These are phyloP conservation scores for Agapanthus africanus DNA, from an alignment of 106 monocot genomes.

Conservation along the genomic window DNA sequence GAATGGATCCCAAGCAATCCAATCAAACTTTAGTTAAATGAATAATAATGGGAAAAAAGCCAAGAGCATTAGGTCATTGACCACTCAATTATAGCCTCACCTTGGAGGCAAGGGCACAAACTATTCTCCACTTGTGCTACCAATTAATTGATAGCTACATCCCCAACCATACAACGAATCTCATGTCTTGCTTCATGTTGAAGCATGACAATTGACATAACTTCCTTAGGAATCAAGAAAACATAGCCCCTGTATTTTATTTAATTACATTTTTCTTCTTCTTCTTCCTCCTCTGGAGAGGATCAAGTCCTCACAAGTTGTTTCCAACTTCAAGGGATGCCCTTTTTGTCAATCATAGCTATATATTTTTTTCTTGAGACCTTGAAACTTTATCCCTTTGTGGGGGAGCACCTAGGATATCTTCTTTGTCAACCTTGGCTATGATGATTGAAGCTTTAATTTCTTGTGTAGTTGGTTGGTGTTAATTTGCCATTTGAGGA, in stretches of 20 bases:
- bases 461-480: not conserved
- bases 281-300: not conserved
- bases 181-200: not conserved
- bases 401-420: not conserved
- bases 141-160: too few relatives aligned
- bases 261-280: not conserved
- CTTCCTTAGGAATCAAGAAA: not conserved
- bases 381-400: not conserved
- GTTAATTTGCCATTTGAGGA: not conserved
- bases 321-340: not conserved
- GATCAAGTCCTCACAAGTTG: not conserved
- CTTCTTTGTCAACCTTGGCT: not conserved
- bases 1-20: too few relatives aligned
- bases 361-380: not conserved
- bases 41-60: not conserved
- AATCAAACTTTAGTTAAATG: too few relatives aligned
- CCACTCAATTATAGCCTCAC: not conserved
- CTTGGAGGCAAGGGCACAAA: not conserved
- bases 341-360: not conserved
- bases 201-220: conserved; percentile 1
- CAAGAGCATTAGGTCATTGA: not conserved
- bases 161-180: not conserved
- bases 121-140: too few relatives aligned
- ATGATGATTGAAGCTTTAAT: too few relatives aligned
- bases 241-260: not conserved